phyloP scores from a whole-genome alignment of 2,329 filamentous ascomycete species.

The Aspergillus sp. region DNA sequence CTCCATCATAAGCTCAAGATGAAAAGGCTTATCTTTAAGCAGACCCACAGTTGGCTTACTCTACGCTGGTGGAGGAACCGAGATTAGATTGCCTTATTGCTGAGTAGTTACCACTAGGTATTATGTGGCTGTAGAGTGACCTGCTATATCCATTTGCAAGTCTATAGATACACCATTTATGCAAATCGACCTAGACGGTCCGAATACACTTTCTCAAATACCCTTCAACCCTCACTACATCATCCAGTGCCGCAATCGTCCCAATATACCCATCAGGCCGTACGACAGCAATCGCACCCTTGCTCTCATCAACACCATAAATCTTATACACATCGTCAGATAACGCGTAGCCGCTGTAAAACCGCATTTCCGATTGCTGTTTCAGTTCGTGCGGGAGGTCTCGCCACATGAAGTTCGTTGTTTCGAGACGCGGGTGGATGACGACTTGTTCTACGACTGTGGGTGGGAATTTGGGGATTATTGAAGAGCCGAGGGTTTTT shows the following conservation, averaged over 20 bases:
- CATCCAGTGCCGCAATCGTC: conserved; percentile 31
- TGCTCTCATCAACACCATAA: conserved; percentile 38
- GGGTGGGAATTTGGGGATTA: conserved; percentile 32
- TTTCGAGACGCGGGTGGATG: conserved; percentile 36
- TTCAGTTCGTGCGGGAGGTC: conserved; percentile 38
- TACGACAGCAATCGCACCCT: conserved; percentile 41
- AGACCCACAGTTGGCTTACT: no score
- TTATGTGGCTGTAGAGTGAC: no score
- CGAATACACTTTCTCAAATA: conserved; percentile 31
- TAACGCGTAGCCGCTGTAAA: conserved; percentile 38
- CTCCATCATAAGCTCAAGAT: no score
- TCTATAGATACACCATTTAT: neutral
- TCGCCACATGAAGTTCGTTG: conserved; percentile 37
- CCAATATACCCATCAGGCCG: conserved; percentile 48
- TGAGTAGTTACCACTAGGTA: no score
- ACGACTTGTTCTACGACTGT: conserved; percentile 41
- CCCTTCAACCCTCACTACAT: conserved; percentile 30
- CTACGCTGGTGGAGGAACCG: no score
- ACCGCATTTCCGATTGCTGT: conserved; percentile 40
- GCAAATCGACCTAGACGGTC: conserved; percentile 8
- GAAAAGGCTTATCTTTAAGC: no score
- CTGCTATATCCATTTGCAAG: no score
- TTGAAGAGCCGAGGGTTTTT: conserved; percentile 23
- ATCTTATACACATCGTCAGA: conserved; percentile 40
- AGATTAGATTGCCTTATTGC: no score